These are phyloP conservation scores for Corchorus olitorius DNA, from an alignment of 345 rosid species.

Conservation along the genomic window DNA sequence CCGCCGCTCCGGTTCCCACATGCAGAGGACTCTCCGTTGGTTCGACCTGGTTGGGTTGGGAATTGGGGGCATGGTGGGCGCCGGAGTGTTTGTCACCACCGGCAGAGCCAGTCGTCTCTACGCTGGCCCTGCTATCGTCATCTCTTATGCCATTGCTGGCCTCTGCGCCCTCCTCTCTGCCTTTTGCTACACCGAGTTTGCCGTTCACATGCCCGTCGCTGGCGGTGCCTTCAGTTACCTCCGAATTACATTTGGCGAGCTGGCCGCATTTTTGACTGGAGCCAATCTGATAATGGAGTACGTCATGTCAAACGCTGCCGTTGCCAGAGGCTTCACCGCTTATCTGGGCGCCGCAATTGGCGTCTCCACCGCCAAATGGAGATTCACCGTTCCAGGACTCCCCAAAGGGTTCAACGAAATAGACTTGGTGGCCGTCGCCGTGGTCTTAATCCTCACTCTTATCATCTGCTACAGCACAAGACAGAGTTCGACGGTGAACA, in stretches of 20 bases:
- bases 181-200: conserved; percentile 96
- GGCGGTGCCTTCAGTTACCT: conserved; percentile 97
- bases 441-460: conserved; percentile 60
- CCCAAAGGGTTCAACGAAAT: conserved; percentile 82
- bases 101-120: conserved; percentile 59
- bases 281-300: conserved; percentile 85
- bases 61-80: conserved; percentile 97
- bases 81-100: conserved; percentile 86
- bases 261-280: conserved; percentile 89
- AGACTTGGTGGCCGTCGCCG: conserved; percentile 60
- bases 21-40: conserved; percentile 82
- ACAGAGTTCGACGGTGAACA: conserved; percentile 80
- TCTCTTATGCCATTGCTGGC: conserved; percentile 97
- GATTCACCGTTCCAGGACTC: conserved; percentile 48
- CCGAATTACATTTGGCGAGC: conserved; percentile 89
- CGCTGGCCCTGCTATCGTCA: conserved; percentile 81
- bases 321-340: conserved; percentile 74
- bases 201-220: conserved; percentile 96
- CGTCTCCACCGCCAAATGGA: conserved; percentile 66
- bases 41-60: conserved; percentile 84
- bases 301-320: conserved; percentile 93
- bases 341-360: conserved; percentile 79
- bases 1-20: conserved; percentile 62
- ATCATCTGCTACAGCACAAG: conserved; percentile 76
- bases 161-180: conserved; percentile 94